Conservation (phyloP, 1,284 basidiomycete species). For the Vanrija pseudolonga region DNA sequence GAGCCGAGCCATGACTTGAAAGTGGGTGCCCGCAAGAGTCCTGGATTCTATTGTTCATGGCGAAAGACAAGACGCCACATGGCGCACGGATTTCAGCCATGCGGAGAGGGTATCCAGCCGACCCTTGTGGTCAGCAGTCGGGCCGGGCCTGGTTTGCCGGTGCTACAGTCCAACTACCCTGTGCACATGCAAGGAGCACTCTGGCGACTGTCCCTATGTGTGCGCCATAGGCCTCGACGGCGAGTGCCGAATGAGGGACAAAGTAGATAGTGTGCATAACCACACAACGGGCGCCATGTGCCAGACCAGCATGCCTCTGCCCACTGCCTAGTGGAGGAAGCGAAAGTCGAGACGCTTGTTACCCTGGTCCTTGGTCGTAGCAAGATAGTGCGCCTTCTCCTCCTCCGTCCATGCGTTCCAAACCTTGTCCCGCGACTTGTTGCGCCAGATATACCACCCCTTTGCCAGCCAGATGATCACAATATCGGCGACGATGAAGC, state of each 20-base stretch:
- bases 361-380: conserved; percentile 28
- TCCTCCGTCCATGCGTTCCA: conserved; percentile 30
- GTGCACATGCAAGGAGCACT: too few relatives aligned
- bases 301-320: too few relatives aligned
- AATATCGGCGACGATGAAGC: conserved; percentile 22
- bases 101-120: not conserved
- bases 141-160: too few relatives aligned
- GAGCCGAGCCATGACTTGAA: too few relatives aligned
- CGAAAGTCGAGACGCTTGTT: conserved; percentile 25
- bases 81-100: not conserved
- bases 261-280: too few relatives aligned
- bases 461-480: conserved; percentile 20
- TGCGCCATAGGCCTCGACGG: too few relatives aligned
- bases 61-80: not conserved
- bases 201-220: too few relatives aligned
- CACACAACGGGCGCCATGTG: too few relatives aligned
- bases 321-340: conserved; percentile 5
- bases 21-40: too few relatives aligned
- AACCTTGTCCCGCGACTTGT: conserved; percentile 21
- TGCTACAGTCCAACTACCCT: too few relatives aligned
- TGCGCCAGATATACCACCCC: conserved; percentile 23
- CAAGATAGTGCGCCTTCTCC: conserved; percentile 26
- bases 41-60: not conserved
- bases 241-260: too few relatives aligned
- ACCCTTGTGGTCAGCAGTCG: too few relatives aligned